A percentile compares a stretch with the other conserved stretches of the same genome.
These are phyloP conservation scores for Vitis hybrid DNA, from an alignment of 177 flowering plant species.

Conservation along the genomic window DNA sequence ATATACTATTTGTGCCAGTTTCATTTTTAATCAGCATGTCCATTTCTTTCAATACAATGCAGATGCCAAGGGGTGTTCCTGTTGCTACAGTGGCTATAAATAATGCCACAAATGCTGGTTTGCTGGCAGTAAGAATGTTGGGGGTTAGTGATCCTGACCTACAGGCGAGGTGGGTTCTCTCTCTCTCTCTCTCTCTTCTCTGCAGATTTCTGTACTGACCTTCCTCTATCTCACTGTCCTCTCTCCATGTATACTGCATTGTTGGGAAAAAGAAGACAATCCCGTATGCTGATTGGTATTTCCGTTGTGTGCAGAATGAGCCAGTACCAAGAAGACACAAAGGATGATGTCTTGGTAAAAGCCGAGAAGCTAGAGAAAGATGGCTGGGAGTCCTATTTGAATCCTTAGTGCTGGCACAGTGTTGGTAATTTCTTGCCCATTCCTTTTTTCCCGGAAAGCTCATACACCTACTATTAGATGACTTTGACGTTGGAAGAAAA, in stretches of 20 bases:
- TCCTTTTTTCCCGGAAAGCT: too few species aligned
- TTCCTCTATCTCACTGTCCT: too few species aligned
- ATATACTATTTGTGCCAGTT: too few species aligned
- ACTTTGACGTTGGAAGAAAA: too few species aligned
- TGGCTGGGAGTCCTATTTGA: conserved; percentile 78
- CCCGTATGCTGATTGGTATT: neutral
- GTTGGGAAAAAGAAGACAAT: too few species aligned
- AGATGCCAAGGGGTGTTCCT: conserved; percentile 99
- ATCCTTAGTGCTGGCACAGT: conserved; percentile 19
- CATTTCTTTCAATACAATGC: neutral
- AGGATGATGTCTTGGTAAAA: conserved; percentile 62
- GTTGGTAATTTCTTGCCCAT: neutral
- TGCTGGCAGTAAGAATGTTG: conserved; percentile 72
- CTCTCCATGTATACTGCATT: too few species aligned
- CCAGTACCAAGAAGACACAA: conserved; percentile 72
- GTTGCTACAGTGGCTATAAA: conserved; percentile 95
- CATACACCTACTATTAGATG: too few species aligned
- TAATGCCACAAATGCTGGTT: conserved; percentile 61
- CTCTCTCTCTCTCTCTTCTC: conserved; percentile 11
- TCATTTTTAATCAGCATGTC: too few species aligned
- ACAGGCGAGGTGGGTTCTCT: conserved; percentile 51
- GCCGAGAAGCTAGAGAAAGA: conserved; percentile 63
- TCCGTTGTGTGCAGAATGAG: conserved; percentile 47
- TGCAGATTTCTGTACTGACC: too few species aligned
- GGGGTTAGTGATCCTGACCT: conserved; percentile 57